Base-by-base conservation (phyloP, 2,329 filamentous ascomycete genomes). In the Microdochium trichocladiopsis region DNA sequence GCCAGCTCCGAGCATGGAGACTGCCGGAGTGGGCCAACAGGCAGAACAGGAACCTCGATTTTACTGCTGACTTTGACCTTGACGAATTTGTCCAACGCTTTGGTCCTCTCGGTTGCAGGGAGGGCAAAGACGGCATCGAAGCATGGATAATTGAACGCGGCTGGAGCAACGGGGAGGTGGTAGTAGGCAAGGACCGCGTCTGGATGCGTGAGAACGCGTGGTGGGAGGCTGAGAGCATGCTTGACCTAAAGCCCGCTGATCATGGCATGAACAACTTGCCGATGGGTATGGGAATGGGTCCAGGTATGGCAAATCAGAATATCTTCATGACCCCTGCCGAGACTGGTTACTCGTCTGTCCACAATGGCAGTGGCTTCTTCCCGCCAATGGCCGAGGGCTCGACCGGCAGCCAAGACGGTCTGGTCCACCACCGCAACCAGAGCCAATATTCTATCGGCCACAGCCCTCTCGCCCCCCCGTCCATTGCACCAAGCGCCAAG, bases 161-260 rank as follows among this genome's bases (percentile, higher is more conserved):
- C 1, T 99, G 94, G 94, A 96, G 90, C 72, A 99, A 99, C 60
- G 94, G 94, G 37, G 94, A 97, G 70, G 91, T 97, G 2, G 84
- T 96, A 4, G 77, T 97, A 28, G 94, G 94, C 52, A 86, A 84
- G 53, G 91, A 97, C 68, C 88, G 94, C 28, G 84, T 99, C 43
- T 99, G 94, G 94, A 92, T 97, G 75, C 83, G 93, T 49, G 94
- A 99, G 69, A 80, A 76, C 53, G 88, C 92, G 2, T 99, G 94
- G 93, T 97, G 93, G 93, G 93, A 97, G 69, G 93, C 92, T 4
- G 94, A 99, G 72, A 89, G 83, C 55, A 95, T 96, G 88, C 84
- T 97, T 25, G 94, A 99, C 63, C 77, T 95, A 61, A 93, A 94
- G 69, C 83, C 86, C 1, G 75, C 79, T 51, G 80, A 83, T 25